phyloP scores from a whole-genome alignment of 352 stramenopile species.

The Hyaloperonospora arabidopsidis region DNA sequence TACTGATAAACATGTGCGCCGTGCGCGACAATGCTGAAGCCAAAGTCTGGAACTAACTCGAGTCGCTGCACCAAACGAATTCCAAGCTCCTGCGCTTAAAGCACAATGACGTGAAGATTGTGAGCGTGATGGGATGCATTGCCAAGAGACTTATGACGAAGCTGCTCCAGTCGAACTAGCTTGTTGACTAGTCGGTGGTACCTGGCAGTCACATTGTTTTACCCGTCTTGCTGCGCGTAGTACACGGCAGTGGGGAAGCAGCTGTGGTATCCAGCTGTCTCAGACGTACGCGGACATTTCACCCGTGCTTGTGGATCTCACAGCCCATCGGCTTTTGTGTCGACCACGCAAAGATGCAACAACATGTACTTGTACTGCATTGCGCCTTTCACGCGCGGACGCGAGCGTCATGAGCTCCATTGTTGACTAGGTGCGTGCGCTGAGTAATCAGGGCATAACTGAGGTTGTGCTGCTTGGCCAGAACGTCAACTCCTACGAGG shows the following conservation, averaged over 20 bases:
- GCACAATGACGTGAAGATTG: constrained; percentile 52
- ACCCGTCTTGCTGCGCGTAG: constrained; percentile 86
- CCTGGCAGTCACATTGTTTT: constrained; percentile 98
- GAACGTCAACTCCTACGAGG: constrained; percentile 99
- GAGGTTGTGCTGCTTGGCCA: constrained; percentile 98
- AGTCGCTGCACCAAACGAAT: constrained; percentile 69
- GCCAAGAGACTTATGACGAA: constrained; percentile 97
- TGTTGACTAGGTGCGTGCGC: constrained; percentile 87
- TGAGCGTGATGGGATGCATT: constrained; percentile 99
- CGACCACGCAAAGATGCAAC: constrained; percentile 99
- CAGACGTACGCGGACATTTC: constrained; percentile 99
- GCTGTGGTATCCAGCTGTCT: constrained; percentile 93
- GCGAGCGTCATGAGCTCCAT: constrained; percentile 93
- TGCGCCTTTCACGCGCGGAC: constrained; percentile 97
- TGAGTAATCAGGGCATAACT: constrained; percentile 90
- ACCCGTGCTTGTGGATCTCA: constrained; percentile 83
- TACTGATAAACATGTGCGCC: constrained; percentile 98
- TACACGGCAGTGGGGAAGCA: constrained; percentile 56
- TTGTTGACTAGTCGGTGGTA: constrained; percentile 96
- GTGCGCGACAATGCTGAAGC: constrained; percentile 98
- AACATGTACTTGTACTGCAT: constrained; percentile 99
- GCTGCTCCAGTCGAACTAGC: constrained; percentile 90
- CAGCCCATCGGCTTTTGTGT: constrained; percentile 92
- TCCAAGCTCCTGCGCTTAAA: constrained; percentile 64
- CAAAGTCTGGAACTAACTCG: constrained; percentile 88